phyloP scores from a whole-genome alignment of 768 basidiomycete genomes.

The Collybia sordida region DNA sequence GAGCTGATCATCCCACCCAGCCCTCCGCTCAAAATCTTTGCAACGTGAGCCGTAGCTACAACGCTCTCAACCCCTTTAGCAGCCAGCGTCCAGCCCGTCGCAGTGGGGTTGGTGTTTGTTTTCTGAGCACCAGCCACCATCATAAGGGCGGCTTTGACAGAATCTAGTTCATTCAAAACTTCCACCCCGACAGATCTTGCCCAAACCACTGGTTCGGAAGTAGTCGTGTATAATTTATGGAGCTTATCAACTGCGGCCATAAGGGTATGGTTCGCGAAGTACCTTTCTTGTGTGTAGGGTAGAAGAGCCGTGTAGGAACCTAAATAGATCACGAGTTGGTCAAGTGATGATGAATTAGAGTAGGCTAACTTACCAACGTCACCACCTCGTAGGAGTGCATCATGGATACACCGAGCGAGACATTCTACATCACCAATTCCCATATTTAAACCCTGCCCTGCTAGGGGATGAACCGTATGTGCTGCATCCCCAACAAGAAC shows the following conservation, averaged over 20 bases:
- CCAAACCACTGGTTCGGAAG: slow-evolving; percentile 75
- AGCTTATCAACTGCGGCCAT: slow-evolving; percentile 88
- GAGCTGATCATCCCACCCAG: slow-evolving; percentile 25
- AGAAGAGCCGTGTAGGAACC: slow-evolving; percentile 75
- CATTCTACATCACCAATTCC: slow-evolving; percentile 86
- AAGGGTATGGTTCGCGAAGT: slow-evolving; percentile 82
- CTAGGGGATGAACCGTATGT: slow-evolving; percentile 92
- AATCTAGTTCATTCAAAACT: slow-evolving; percentile 85
- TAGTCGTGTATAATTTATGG: slow-evolving; percentile 79
- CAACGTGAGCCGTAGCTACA: slow-evolving; percentile 30
- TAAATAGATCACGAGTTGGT: slow-evolving; percentile 22
- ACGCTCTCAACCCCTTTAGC: slow-evolving; percentile 49
- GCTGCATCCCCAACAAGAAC: slow-evolving; percentile 96
- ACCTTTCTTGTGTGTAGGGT: slow-evolving; percentile 79
- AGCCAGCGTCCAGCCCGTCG: slow-evolving; percentile 31
- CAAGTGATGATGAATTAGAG: neutral
- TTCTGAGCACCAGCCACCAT: slow-evolving; percentile 60
- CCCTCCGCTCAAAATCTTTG: slow-evolving; percentile 24
- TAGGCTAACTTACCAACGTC: slow-evolving; percentile 69
- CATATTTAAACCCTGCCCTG: slow-evolving; percentile 94
- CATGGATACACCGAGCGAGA: slow-evolving; percentile 63
- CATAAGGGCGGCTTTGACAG: slow-evolving; percentile 84
- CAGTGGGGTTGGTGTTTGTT: slow-evolving; percentile 6
- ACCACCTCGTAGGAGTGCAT: slow-evolving; percentile 58
- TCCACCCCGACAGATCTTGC: slow-evolving; percentile 86